Base-by-base conservation (phyloP, 257 asterid genomes). In the Orobanche coerulescens region DNA sequence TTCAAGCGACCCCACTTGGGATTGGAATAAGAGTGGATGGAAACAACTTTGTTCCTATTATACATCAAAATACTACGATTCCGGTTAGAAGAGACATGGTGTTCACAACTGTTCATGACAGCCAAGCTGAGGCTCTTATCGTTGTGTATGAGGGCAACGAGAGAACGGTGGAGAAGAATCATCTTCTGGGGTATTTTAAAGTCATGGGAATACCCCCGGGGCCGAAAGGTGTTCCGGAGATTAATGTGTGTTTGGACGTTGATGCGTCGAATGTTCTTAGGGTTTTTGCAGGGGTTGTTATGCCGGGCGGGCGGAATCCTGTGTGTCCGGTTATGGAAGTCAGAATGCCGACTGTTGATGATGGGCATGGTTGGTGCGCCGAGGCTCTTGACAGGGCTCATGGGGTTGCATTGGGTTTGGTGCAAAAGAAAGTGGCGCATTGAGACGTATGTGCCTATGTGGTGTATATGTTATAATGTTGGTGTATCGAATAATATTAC, bases 341-440 rank as follows among this genome's bases (percentile, higher is more conserved):
- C 2, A 80, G 87, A 71, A 84, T 89, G 95, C 96, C 96, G 2
- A 80, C 87, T 0, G 84, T 86, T 13, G 96, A 86, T 36, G 95
- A 86, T 25, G 94, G 94, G 15, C 96, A 91, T 40, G 97, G 87
- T 34, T 85, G 95, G 96, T 85, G 94, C 26, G 90, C 85, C 2
- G 92, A 88, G 70, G 94, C 88, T 64, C 80, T 91, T 52, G 68
- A 75, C 30, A 67, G 62, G 15, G 64, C 83, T 20, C 77, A 75
- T 23, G 96, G 97, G 13, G 80, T 89, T 6, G 71, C 69, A 25
- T 15, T 85, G 26, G 97, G 83, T 70, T 71, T 90, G 73, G 77
- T 84, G 61, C 79, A 75, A 60, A 84, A 65, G 78, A 86, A 84
- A 63, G 76, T 34, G 5, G 78, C 43, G 28, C 76, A 62, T 46